Conservation (phyloP, 78 protist genomes). For the Dictyostelium citrinum region DNA sequence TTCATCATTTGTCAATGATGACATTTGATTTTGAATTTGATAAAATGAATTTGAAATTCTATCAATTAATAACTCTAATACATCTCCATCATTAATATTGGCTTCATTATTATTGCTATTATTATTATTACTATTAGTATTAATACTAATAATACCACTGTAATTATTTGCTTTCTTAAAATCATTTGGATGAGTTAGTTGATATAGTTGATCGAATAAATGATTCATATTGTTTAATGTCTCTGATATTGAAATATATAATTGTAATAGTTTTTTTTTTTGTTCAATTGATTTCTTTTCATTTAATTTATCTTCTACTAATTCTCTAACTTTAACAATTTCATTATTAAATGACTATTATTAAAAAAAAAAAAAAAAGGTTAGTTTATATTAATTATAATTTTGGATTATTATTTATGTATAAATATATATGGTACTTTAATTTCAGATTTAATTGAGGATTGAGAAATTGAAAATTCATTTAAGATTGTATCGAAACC, state of each 20-base stretch:
- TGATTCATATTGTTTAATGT: constrained; percentile 24
- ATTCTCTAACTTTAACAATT: constrained; percentile 49
- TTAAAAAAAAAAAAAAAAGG: neutral
- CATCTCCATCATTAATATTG: neutral
- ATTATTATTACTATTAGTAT: neutral
- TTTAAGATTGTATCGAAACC: constrained; percentile 44
- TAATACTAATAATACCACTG: no score
- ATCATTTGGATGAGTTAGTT: constrained; percentile 2
- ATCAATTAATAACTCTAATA: constrained; percentile 22
- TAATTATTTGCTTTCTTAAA: neutral
- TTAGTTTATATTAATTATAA: no score
- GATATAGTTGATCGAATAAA: constrained; percentile 35
- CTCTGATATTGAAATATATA: constrained; percentile 51
- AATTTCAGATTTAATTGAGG: constrained; percentile 56
- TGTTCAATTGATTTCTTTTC: constrained; percentile 68
- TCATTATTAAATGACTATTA: constrained; percentile 44
- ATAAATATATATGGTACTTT: neutral
- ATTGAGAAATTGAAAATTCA: constrained; percentile 37
- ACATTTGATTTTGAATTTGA: constrained; percentile 60
- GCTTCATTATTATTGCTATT: neutral
- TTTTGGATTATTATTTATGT: neutral
- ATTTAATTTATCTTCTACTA: constrained; percentile 48
- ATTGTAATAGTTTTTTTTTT: constrained; percentile 31
- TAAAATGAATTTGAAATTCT: constrained; percentile 66
- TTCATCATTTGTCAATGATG: constrained; percentile 37